phyloP scores from a whole-genome alignment of 108 stramenopile genomes.

The Cyclotella kingstonii region DNA sequence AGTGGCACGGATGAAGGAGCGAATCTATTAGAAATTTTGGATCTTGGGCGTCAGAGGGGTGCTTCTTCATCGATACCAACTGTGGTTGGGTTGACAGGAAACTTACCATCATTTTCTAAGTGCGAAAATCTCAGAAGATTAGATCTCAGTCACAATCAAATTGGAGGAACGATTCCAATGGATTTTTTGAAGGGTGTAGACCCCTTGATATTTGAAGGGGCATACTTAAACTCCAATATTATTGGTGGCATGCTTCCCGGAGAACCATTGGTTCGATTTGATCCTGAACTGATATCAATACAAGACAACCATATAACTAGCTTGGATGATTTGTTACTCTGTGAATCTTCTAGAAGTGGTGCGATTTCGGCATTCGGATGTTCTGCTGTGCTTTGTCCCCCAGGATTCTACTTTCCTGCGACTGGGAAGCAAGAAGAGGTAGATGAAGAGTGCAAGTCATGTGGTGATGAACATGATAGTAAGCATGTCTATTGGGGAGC shows the following conservation, averaged over 20 bases:
- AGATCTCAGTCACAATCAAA: constrained; percentile 16
- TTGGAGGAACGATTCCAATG: constrained; percentile 3
- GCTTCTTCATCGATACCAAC: background rate
- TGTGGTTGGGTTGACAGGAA: constrained; percentile 19
- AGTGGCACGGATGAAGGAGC: background rate
- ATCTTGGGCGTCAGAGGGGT: constrained; percentile 7
- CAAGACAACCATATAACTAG: constrained; percentile 13
- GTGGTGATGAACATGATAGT: background rate
- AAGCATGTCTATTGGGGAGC: constrained; percentile 12
- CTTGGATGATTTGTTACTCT: constrained; percentile 1
- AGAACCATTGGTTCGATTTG: constrained; percentile 1
- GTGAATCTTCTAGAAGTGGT: constrained; percentile 30
- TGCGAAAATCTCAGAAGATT: constrained; percentile 24
- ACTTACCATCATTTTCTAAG: constrained; percentile 27
- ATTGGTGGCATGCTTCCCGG: constrained; percentile 11
- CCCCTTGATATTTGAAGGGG: constrained; percentile 14
- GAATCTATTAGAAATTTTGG: constrained; percentile 13
- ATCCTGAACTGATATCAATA: constrained; percentile 6
- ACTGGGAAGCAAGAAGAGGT: constrained; percentile 39
- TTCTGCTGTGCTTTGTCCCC: constrained; percentile 63
- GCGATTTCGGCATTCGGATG: constrained; percentile 50
- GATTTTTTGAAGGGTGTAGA: constrained; percentile 12
- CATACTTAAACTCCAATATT: constrained; percentile 8
- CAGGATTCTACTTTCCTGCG: constrained; percentile 40
- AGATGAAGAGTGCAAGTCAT: constrained; percentile 10